Conservation (phyloP, 2,329 filamentous ascomycete genomes). For the Ploettnerulaceae sp. region DNA sequence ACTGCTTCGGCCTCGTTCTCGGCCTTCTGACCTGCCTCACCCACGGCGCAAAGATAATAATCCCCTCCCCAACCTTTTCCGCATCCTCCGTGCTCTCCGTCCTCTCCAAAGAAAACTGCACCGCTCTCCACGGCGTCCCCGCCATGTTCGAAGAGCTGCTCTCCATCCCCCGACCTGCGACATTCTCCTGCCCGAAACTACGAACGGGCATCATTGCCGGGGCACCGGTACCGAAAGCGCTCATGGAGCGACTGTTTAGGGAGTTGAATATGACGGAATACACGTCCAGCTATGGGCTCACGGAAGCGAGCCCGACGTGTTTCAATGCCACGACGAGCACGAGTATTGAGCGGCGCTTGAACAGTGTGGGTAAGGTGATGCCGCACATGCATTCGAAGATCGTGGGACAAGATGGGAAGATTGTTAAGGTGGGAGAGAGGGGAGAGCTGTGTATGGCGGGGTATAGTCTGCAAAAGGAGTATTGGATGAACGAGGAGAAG, state of each 20-base stretch:
- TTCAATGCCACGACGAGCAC: conserved; percentile 59
- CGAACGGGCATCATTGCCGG: conserved; percentile 77
- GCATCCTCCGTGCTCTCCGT: conserved; percentile 60
- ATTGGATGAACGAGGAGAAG: conserved; percentile 68
- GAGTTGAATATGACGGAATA: conserved; percentile 70
- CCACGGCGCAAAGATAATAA: conserved; percentile 71
- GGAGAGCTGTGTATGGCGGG: conserved; percentile 76
- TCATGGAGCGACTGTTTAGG: conserved; percentile 69
- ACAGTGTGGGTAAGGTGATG: conserved; percentile 69
- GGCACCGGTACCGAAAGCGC: conserved; percentile 66
- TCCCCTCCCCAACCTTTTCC: conserved; percentile 71
- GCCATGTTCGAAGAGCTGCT: conserved; percentile 53
- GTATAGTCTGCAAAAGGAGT: conserved; percentile 66
- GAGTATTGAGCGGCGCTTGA: conserved; percentile 1
- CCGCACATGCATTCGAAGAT: conserved; percentile 73
- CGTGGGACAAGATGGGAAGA: conserved; percentile 52
- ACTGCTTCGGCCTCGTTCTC: conserved; percentile 77
- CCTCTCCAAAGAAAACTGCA: conserved; percentile 63
- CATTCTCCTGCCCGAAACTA: conserved; percentile 43
- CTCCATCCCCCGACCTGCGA: conserved; percentile 22
- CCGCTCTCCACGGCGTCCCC: conserved; percentile 74
- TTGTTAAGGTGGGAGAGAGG: conserved; percentile 60
- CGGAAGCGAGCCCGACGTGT: conserved; percentile 73
- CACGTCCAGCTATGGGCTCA: conserved; percentile 49
- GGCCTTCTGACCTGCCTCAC: conserved; percentile 68